Percentiles rank a stretch among this genome's conserved stretches.
These are phyloP conservation scores for Erythrobasidium hasegawianum DNA, from an alignment of 1,284 basidiomycete species.

Conservation along the genomic window DNA sequence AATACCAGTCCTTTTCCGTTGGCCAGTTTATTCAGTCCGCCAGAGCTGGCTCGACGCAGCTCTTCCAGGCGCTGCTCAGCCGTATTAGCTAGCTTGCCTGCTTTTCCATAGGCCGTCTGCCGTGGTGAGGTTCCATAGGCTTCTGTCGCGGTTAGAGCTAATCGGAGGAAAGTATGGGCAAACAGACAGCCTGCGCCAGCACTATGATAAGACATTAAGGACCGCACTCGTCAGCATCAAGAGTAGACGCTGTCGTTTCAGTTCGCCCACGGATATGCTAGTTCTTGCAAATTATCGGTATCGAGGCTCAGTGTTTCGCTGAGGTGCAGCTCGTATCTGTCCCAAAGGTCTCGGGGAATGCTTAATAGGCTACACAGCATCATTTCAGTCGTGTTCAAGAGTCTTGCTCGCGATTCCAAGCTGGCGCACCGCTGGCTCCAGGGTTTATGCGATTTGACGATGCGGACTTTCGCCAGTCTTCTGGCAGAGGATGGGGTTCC, in stretches of 20 bases:
- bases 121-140: background rate
- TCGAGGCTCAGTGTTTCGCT: slow-evolving; percentile 18
- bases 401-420: background rate
- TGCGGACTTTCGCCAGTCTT: slow-evolving; percentile 15
- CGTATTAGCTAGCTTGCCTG: slow-evolving; percentile 9
- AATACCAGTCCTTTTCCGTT: slow-evolving; percentile 7
- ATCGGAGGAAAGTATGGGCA: slow-evolving; percentile 17
- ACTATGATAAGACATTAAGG: no score
- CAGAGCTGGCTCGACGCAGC: slow-evolving; percentile 15
- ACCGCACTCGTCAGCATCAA: no score
- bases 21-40: slow-evolving; percentile 1
- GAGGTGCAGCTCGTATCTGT: slow-evolving; percentile 23
- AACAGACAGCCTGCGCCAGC: slow-evolving; percentile 9
- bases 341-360: slow-evolving; percentile 21
- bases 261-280: slow-evolving; percentile 24
- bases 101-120: slow-evolving; percentile 1
- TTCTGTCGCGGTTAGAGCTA: slow-evolving; percentile 5
- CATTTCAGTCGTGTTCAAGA: background rate
- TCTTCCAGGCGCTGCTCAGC: slow-evolving; percentile 26
- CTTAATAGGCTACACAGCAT: slow-evolving; percentile 8
- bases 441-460: slow-evolving; percentile 14
- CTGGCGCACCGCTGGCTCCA: slow-evolving; percentile 20
- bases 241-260: no score
- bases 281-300: slow-evolving; percentile 6
- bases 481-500: slow-evolving; percentile 17